These are phyloP conservation scores for Cyberlindnera euphorbiae DNA, from an alignment of 805 yeast genomes.

Conservation along the genomic window DNA sequence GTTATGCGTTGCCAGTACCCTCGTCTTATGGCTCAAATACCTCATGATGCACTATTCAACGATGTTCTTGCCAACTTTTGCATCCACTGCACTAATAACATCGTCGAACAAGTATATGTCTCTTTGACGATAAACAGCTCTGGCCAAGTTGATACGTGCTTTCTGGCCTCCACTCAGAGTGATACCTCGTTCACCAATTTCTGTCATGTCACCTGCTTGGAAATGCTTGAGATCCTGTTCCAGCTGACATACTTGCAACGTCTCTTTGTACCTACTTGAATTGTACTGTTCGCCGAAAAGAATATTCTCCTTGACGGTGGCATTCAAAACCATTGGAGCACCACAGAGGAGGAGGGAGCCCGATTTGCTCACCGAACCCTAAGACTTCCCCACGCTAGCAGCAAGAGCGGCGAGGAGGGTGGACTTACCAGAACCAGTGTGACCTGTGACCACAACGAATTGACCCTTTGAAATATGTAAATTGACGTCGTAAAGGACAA, in stretches of 20 bases:
- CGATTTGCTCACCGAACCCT: conserved; percentile 43
- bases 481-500: conserved; percentile 17
- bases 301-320: conserved; percentile 81
- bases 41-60: conserved; percentile 62
- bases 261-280: conserved; percentile 65
- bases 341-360: conserved; percentile 45
- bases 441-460: conserved; percentile 7
- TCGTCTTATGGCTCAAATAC: conserved; percentile 49
- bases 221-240: conserved; percentile 64
- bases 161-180: conserved; percentile 95
- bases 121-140: conserved; percentile 75
- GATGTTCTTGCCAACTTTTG: conserved; percentile 69
- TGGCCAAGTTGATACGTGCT: conserved; percentile 85
- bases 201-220: conserved; percentile 82
- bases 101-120: conserved; percentile 31
- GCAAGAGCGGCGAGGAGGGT: conserved; percentile 4
- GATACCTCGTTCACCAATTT: conserved; percentile 94
- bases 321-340: conserved; percentile 90
- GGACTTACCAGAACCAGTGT: conserved; percentile 63
- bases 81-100: conserved; percentile 65
- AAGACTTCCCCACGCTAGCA: conserved; percentile 41
- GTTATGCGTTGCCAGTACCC: conserved; percentile 80
- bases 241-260: conserved; percentile 81
- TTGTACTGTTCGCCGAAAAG: conserved; percentile 80
- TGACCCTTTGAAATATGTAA: conserved; percentile 4